phyloP scores from a whole-genome alignment of 1,139 yeast species.

The Hanseniaspora gamundiae region DNA sequence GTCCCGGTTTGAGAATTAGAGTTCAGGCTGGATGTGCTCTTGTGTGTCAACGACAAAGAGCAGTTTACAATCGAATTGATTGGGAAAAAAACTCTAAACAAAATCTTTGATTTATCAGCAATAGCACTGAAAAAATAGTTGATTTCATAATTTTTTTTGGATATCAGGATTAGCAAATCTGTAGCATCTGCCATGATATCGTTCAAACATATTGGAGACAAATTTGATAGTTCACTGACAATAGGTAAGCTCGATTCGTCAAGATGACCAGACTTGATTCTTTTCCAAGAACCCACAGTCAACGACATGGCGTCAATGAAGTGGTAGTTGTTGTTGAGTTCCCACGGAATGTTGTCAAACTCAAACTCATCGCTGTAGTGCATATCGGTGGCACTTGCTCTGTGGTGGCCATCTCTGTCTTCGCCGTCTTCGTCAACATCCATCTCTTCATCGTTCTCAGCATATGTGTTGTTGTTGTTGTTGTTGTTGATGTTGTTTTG shows the following conservation, averaged over 20 bases:
- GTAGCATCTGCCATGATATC: conserved; percentile 49
- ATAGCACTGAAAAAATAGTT: conserved; percentile 65
- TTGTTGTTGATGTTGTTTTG: conserved; percentile 4
- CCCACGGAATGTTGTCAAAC: conserved; percentile 36
- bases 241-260: conserved; percentile 22
- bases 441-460: conserved; percentile 8
- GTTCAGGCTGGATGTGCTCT: conserved; percentile 14
- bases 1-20: conserved; percentile 6
- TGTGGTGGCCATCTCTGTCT: background rate
- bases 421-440: background rate
- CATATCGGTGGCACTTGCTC: conserved; percentile 1
- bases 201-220: conserved; percentile 55
- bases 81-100: conserved; percentile 63
- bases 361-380: conserved; percentile 9
- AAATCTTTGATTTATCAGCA: conserved; percentile 50
- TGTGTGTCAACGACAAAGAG: conserved; percentile 26
- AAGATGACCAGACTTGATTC: conserved; percentile 53
- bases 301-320: conserved; percentile 55
- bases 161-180: conserved; percentile 53
- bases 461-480: conserved; percentile 1
- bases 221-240: conserved; percentile 37
- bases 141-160: conserved; percentile 56
- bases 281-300: conserved; percentile 70
- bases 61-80: conserved; percentile 28
- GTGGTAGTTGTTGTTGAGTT: conserved; percentile 53